Conservation (phyloP, 2,329 filamentous ascomycete genomes). For the Aspergillus hiratsukae region DNA sequence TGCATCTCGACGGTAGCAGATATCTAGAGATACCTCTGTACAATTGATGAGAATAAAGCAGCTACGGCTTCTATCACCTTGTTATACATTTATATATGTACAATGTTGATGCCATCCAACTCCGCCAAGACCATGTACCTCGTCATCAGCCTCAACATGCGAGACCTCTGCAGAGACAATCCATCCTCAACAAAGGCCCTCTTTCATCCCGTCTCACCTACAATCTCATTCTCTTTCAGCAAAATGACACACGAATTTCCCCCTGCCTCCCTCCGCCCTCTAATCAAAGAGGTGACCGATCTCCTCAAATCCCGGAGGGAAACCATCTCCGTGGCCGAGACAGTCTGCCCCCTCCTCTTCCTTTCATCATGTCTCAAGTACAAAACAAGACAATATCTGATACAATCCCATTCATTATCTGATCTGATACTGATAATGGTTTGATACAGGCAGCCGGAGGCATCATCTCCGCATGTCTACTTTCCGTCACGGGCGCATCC, state of each 20-base stretch:
- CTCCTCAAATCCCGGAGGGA: constrained; percentile 54
- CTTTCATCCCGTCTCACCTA: background rate
- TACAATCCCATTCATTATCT: background rate
- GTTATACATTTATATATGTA: background rate
- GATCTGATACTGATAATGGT: background rate
- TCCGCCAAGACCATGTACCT: background rate
- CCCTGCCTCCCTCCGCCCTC: constrained; percentile 33
- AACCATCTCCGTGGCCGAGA: constrained; percentile 59
- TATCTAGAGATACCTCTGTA: background rate
- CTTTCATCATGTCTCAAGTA: background rate
- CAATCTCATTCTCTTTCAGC: background rate
- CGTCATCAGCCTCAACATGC: background rate
- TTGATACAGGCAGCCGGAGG: constrained; percentile 54
- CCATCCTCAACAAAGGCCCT: background rate
- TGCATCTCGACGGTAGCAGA: background rate
- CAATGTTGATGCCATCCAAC: background rate
- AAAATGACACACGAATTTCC: constrained; percentile 22
- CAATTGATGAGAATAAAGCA: too few relatives aligned
- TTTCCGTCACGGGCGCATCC: constrained; percentile 56
- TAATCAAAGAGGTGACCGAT: constrained; percentile 48
- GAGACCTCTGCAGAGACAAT: background rate
- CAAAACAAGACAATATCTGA: background rate
- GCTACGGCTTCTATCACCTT: too few relatives aligned
- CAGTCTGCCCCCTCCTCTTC: constrained; percentile 33
- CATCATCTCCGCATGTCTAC: constrained; percentile 55